Percentiles rank a stretch among this genome's conserved stretches.
Conservation (phyloP, 2,329 filamentous ascomycete species). For the Microsporum audouinii region DNA sequence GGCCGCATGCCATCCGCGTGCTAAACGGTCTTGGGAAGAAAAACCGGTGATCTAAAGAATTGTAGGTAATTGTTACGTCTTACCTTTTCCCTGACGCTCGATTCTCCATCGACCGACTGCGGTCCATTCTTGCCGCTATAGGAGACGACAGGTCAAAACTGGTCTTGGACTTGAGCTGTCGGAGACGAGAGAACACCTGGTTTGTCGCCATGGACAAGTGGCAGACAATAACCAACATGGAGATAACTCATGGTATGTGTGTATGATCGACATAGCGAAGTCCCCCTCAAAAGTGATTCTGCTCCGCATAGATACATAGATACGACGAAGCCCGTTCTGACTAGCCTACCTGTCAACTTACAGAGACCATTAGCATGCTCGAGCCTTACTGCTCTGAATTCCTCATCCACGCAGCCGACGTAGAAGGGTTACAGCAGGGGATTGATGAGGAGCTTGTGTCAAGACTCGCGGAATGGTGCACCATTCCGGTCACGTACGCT, state of each 20-base stretch:
- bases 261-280: constrained; percentile 9
- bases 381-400: constrained; percentile 95
- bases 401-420: constrained; percentile 91
- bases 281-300: not conserved
- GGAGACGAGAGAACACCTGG: constrained; percentile 65
- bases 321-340: not conserved
- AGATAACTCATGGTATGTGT: constrained; percentile 65
- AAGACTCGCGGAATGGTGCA: constrained; percentile 71
- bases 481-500: constrained; percentile 88
- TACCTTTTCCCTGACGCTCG: constrained; percentile 76
- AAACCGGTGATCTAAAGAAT: constrained; percentile 8
- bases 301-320: not conserved
- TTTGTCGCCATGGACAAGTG: constrained; percentile 99
- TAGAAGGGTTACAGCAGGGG: constrained; percentile 83
- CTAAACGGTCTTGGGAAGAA: not conserved
- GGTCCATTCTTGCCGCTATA: constrained; percentile 61
- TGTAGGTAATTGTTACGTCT: constrained; percentile 91
- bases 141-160: constrained; percentile 66
- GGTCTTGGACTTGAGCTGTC: constrained; percentile 90
- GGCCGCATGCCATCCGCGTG: not conserved
- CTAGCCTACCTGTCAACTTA: not conserved
- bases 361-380: constrained; percentile 67
- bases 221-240: constrained; percentile 96
- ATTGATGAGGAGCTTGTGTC: constrained; percentile 77
- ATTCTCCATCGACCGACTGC: constrained; percentile 67